These are phyloP conservation scores for Solanum habrochaites DNA, from an alignment of 257 asterid species.

Conservation along the genomic window DNA sequence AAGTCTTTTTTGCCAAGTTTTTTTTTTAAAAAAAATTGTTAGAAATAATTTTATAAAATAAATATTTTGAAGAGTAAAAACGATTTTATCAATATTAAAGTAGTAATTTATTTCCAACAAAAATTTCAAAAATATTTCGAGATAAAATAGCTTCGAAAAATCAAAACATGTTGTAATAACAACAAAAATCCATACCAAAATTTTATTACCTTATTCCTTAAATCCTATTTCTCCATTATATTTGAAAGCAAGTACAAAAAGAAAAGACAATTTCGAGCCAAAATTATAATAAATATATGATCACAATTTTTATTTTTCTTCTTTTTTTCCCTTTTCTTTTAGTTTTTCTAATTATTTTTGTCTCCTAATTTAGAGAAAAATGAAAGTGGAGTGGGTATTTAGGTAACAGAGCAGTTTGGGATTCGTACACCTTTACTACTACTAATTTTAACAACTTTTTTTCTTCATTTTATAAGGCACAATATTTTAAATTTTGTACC, in stretches of 20 bases:
- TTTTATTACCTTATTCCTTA: no score
- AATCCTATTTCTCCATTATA: no score
- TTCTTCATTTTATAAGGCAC: background rate
- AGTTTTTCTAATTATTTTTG: background rate
- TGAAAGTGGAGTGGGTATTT: background rate
- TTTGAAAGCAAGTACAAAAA: no score
- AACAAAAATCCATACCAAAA: no score
- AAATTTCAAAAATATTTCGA: fast-evolving
- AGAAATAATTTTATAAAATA: no score
- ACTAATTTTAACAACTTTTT: background rate
- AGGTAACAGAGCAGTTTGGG: background rate
- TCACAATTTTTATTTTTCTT: background rate
- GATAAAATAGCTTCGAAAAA: background rate
- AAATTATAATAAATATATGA: fast-evolving
- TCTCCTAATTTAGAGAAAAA: background rate
- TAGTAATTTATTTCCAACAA: fast-evolving
- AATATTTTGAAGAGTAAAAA: background rate
- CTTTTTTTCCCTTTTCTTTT: background rate
- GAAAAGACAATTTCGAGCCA: background rate
- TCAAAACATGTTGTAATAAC: no score
- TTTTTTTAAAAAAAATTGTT: no score
- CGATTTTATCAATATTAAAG: background rate
- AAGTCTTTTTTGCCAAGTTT: background rate
- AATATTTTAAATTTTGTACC: background rate
- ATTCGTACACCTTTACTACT: background rate